A percentile compares a stretch with the other conserved stretches of the same genome.
phyloP scores from a whole-genome alignment of 2,329 filamentous ascomycete species.

The Aspergillus terreus region DNA sequence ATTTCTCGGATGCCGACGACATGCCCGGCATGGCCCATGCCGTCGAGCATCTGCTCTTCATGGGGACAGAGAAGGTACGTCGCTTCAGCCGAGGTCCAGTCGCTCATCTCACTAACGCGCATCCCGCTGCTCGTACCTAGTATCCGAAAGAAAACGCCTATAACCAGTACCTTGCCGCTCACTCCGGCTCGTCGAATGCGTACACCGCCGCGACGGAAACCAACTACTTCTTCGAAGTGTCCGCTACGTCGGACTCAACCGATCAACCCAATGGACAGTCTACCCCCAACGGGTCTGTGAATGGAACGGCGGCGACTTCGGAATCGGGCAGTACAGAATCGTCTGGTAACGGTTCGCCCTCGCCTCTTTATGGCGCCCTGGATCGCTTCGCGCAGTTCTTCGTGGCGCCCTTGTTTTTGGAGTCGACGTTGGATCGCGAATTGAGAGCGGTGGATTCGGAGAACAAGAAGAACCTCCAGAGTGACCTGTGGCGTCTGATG shows the following conservation, averaged over 20 bases:
- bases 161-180: conserved; percentile 82
- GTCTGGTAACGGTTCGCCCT: conserved; percentile 25
- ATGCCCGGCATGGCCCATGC: conserved; percentile 96
- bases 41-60: conserved; percentile 94
- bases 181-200: conserved; percentile 90
- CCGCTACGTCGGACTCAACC: conserved; percentile 62
- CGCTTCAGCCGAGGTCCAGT: conserved; percentile 1
- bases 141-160: conserved; percentile 96
- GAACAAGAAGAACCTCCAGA: conserved; percentile 96
- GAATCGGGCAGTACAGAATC: conserved; percentile 16
- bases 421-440: conserved; percentile 80
- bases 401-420: conserved; percentile 79
- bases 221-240: conserved; percentile 97
- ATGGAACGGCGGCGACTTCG: conserved; percentile 15
- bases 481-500: conserved; percentile 79
- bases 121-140: conserved; percentile 32
- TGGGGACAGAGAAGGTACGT: conserved; percentile 88
- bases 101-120: too few relatives aligned
- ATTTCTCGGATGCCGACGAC: conserved; percentile 85
- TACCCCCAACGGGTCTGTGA: conserved; percentile 24
- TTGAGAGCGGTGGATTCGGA: conserved; percentile 88
- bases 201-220: conserved; percentile 92
- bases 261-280: conserved; percentile 24
- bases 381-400: conserved; percentile 96
- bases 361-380: conserved; percentile 74